Base-by-base conservation (phyloP, 2,329 filamentous ascomycete species). In the Talaromyces sp. region DNA sequence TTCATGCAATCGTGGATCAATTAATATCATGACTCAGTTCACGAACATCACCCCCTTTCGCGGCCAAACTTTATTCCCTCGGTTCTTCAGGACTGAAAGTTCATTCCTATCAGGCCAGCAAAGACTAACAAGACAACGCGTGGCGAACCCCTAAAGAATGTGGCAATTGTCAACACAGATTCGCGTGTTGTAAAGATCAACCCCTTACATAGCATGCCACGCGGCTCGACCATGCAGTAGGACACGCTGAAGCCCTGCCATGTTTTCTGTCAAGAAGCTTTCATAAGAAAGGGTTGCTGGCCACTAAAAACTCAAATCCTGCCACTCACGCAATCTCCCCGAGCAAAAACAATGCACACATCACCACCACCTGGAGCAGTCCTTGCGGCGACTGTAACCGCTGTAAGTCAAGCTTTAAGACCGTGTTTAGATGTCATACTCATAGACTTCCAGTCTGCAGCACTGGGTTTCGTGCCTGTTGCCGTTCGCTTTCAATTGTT, bases 391-490 rank as follows among this genome's bases (percentile, higher is more conserved):
- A 69, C 67, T 1, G 62, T 71, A 3, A 70, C 69, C 10, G 58
- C 62, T 41, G 70, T 72, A 46, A 65, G 69, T 64, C 7, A 27
- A 24, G 10, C 8, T 21, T 26, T n/a, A 29, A 27, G n/a, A 53
- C 19, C 32, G 11, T 21, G 6, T 26, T 14, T 19, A 12, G 27
- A 46, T 32, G 24, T 26, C 6, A 43, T 17, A 24, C 31, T 48
- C 14, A 27, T 9, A 21, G 17, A 0, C 19, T n/a, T 38, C 5
- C 50, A 75, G 73, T 62, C 69, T 1, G 71, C 73, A 12, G 69
- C 72, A 0, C 57, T 75, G n/a, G 74, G 72, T 1, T 75, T 75
- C 38, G 66, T 75, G 2, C 73, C 74, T 2, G 71, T 75, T 21
- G 74, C 74, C 0, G 64, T 73, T 14, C 68, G 73, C 35, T 75